These are phyloP conservation scores for Fusarium verticillioides DNA, from an alignment of 2,329 filamentous ascomycete species.

Conservation along the genomic window DNA sequence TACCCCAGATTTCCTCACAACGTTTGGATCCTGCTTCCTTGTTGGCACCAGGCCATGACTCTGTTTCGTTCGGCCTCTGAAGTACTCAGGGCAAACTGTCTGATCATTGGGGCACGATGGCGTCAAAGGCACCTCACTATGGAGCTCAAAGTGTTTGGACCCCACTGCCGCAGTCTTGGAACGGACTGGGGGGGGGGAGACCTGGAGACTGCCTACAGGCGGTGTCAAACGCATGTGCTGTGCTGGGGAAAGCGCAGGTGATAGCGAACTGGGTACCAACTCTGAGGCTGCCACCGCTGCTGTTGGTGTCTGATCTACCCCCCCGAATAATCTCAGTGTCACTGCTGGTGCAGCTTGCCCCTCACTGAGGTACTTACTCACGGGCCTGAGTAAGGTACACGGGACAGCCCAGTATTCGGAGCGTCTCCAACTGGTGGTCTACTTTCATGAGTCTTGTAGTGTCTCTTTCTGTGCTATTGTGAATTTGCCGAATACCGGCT, in stretches of 20 bases:
- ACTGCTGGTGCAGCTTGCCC: conserved; percentile 24
- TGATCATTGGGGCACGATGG: conserved; percentile 22
- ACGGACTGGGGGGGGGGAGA: background rate
- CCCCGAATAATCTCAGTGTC: background rate
- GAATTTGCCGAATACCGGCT: conserved; percentile 5
- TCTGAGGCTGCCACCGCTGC: background rate
- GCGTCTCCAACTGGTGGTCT: conserved; percentile 6
- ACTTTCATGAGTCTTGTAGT: conserved; percentile 18
- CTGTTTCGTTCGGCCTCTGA: conserved; percentile 1
- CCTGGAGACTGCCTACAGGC: background rate
- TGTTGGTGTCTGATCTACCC: background rate
- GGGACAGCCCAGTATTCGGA: conserved; percentile 3
- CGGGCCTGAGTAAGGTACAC: conserved; percentile 5
- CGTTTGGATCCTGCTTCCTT: background rate
- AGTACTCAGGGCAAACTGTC: conserved; percentile 2
- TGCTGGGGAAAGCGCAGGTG: background rate
- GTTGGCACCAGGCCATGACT: background rate
- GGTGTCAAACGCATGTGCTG: conserved; percentile 9
- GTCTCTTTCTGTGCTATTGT: background rate
- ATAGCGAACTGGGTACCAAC: background rate
- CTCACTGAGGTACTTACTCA: conserved; percentile 20
- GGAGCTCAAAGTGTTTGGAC: conserved; percentile 16
- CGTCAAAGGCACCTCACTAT: conserved; percentile 25
- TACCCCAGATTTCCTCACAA: conserved; percentile 13
- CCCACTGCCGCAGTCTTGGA: conserved; percentile 24